A percentile compares a stretch with the other conserved stretches of the same genome.
Evolutionary conservation across 345 rosid species (phyloP).

Genomic region (Noccaea bulbosa): DNA sequence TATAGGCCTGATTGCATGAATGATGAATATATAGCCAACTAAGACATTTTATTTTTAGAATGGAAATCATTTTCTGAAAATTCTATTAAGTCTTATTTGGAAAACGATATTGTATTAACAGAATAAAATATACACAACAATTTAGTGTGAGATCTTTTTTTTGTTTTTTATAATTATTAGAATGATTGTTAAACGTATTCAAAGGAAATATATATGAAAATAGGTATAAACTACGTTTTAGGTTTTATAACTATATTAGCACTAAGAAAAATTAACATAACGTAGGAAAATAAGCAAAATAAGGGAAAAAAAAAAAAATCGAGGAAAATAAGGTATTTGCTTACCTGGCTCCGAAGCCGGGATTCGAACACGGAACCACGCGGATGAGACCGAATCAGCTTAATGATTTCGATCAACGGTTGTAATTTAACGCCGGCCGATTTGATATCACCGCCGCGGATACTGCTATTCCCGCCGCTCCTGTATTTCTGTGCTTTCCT

Average conservation of each 20-base stretch:
- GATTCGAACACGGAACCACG: conserved; percentile 55
- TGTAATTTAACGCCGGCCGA: conserved; percentile 48
- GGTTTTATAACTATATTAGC: not conserved
- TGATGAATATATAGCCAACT: conserved; percentile 6
- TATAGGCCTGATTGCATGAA: conserved; percentile 18
- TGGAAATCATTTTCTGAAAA: conserved; percentile 5
- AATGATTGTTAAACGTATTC: not conserved
- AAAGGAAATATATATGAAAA: not conserved
- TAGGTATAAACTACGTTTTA: not conserved
- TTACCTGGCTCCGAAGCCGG: conserved; percentile 59
- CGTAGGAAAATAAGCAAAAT: conserved; percentile 25
- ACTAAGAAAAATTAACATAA: not conserved
- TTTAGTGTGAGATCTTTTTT: not conserved
- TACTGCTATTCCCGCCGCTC: conserved; percentile 31
- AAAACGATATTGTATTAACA: not conserved
- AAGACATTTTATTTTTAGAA: not conserved
- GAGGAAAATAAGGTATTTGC: conserved; percentile 20
- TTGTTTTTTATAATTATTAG: no score
- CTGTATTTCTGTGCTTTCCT: conserved; percentile 37
- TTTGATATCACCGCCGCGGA: conserved; percentile 36
- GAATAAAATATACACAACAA: not conserved
- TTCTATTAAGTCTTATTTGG: not conserved
- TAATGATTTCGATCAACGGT: conserved; percentile 54
- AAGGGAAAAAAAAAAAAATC: not conserved
- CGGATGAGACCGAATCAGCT: conserved; percentile 58